Conservation (phyloP, 2,329 filamentous ascomycete genomes). For the Aureobasidium musti region DNA sequence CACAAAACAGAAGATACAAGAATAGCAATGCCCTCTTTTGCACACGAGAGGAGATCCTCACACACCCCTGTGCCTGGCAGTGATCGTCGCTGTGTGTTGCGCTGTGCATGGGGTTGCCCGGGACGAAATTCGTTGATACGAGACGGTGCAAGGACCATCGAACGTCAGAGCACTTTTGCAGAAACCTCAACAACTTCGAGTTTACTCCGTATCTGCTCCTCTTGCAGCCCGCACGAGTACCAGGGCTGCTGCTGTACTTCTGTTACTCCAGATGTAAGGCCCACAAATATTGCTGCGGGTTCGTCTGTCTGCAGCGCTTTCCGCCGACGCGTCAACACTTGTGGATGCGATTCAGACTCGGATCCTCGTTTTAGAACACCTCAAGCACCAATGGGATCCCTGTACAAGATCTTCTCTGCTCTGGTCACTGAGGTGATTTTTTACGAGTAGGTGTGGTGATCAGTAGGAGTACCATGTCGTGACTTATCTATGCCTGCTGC, state of each 20-base stretch:
- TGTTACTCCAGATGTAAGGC: too few relatives aligned
- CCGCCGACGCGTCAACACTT: constrained; percentile 3
- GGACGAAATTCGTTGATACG: constrained; percentile 17
- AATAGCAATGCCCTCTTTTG: constrained; percentile 5
- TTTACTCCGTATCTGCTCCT: too few relatives aligned
- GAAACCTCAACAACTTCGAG: constrained; percentile 21
- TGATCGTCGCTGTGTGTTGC: constrained; percentile 6
- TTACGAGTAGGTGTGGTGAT: constrained; percentile 20
- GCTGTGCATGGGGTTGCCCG: constrained; percentile 24
- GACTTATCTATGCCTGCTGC: constrained; percentile 15
- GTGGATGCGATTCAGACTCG: constrained; percentile 8
- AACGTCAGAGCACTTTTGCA: constrained; percentile 20
- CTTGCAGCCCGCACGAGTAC: background rate
- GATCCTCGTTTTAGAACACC: background rate
- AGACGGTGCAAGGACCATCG: constrained; percentile 8
- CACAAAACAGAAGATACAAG: constrained; percentile 8
- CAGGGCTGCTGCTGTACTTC: background rate
- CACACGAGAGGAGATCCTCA: constrained; percentile 3
- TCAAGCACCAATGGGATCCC: constrained; percentile 16
- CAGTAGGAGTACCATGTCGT: background rate
- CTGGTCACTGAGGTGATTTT: constrained; percentile 16
- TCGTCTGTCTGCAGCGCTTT: too few relatives aligned
- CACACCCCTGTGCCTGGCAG: constrained; percentile 14
- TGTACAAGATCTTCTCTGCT: constrained; percentile 13
- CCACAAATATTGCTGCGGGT: too few relatives aligned